phyloP scores from a whole-genome alignment of 257 asterid species.

The Scutellaria galericulata region DNA sequence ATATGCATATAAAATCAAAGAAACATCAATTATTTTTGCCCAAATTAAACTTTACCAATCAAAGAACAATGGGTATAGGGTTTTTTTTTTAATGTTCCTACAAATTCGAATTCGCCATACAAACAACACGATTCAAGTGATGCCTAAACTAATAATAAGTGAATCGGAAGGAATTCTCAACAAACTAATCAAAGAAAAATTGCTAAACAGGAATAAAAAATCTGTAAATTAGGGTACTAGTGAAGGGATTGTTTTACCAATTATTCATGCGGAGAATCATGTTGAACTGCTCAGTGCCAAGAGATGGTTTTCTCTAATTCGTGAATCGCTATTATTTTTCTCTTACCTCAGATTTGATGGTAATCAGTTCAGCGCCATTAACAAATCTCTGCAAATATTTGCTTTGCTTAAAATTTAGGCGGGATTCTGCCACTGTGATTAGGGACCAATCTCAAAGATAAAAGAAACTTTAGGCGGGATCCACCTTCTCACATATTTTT shows the following conservation, averaged over 20 bases:
- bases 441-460: not conserved
- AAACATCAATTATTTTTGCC: slow-evolving; percentile 27
- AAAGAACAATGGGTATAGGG: not conserved
- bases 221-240: not conserved
- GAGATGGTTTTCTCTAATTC: not conserved
- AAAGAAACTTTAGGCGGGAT: slow-evolving; percentile 25
- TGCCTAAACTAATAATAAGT: not conserved
- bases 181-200: not conserved
- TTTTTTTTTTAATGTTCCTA: not conserved
- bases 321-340: not conserved
- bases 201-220: not conserved
- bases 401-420: slow-evolving; percentile 32
- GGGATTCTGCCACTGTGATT: slow-evolving; percentile 29
- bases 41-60: slow-evolving; percentile 27
- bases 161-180: slow-evolving; percentile 10
- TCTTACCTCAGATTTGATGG: not conserved
- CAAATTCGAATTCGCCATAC: slow-evolving; percentile 16
- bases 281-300: slow-evolving; percentile 2
- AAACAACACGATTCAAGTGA: slow-evolving; percentile 11
- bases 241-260: slow-evolving; percentile 28
- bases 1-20: slow-evolving; percentile 22
- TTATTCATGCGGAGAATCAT: slow-evolving; percentile 5
- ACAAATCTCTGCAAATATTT: slow-evolving; percentile 34
- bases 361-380: slow-evolving; percentile 26
- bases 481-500: not conserved